phyloP scores from a whole-genome alignment of 371 early-diverging fungal genomes.

The Rhizopus arrhizus region DNA sequence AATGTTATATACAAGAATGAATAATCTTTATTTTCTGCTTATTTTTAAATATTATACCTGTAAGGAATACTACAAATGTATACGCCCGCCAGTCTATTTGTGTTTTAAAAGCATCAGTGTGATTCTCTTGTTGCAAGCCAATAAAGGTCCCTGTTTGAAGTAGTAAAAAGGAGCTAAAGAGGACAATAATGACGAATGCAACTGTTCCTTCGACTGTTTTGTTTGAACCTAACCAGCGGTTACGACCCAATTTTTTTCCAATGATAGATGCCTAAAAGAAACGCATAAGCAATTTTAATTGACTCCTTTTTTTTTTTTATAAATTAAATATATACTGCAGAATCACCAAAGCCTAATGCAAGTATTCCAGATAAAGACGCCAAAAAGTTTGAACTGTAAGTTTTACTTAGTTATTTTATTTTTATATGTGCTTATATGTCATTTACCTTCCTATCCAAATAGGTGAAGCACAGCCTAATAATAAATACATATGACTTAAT shows the following conservation, averaged over 20 bases:
- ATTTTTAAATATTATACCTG: constrained; percentile 31
- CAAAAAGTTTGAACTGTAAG: constrained; percentile 42
- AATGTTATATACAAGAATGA: background rate
- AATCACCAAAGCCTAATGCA: constrained; percentile 86
- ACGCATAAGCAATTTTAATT: background rate
- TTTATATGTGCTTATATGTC: background rate
- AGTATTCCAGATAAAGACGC: constrained; percentile 79
- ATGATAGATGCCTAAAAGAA: constrained; percentile 74
- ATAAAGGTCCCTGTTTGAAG: constrained; percentile 31
- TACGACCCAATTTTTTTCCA: constrained; percentile 74
- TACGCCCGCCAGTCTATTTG: constrained; percentile 26
- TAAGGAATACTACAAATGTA: constrained; percentile 28
- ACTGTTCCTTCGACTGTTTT: constrained; percentile 91
- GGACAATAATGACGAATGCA: constrained; percentile 72
- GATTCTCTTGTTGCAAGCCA: constrained; percentile 27
- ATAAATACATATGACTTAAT: constrained; percentile 85
- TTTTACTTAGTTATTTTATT: background rate
- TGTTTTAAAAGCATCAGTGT: constrained; percentile 21
- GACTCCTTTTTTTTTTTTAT: background rate
- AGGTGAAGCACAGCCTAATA: constrained; percentile 88
- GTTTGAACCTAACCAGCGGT: constrained; percentile 72
- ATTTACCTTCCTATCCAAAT: constrained; percentile 80
- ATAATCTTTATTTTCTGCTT: background rate
- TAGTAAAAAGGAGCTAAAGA: constrained; percentile 49
- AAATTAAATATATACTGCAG: constrained; percentile 54